These are phyloP conservation scores for Colletotrichum cordylinicola DNA, from an alignment of 2,329 filamentous ascomycete species.

Conservation along the genomic window DNA sequence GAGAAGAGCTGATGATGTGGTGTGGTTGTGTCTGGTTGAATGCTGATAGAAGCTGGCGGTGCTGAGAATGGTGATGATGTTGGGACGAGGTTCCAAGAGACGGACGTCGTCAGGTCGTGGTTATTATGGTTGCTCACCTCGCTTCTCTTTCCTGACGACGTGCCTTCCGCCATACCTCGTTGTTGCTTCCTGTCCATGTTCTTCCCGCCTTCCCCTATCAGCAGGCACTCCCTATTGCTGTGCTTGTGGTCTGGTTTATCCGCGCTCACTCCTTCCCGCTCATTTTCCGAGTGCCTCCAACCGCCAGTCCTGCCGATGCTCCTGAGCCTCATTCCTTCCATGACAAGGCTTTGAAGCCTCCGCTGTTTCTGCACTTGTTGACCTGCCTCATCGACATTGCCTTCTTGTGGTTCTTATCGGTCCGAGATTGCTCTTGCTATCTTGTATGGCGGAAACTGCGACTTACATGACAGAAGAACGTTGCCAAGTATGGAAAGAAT, in stretches of 20 bases:
- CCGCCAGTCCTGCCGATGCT: too few species aligned
- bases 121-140: neutral
- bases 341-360: too few species aligned
- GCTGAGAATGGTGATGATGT: neutral
- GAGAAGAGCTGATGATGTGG: neutral
- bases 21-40: neutral
- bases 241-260: neutral
- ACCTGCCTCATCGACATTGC: neutral
- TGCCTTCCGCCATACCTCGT: neutral
- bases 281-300: neutral
- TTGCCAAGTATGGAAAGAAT: neutral
- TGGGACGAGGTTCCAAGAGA: neutral
- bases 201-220: neutral
- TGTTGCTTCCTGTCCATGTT: neutral
- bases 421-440: neutral
- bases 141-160: neutral
- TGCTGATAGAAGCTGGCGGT: neutral
- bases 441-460: neutral
- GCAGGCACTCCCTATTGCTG: neutral
- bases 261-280: neutral
- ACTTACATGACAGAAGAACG: neutral
- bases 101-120: neutral
- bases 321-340: too few species aligned
- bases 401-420: neutral
- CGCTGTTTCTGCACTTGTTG: neutral